Conservation (phyloP, 2,329 filamentous ascomycete species). For the Fusarium redolens region DNA sequence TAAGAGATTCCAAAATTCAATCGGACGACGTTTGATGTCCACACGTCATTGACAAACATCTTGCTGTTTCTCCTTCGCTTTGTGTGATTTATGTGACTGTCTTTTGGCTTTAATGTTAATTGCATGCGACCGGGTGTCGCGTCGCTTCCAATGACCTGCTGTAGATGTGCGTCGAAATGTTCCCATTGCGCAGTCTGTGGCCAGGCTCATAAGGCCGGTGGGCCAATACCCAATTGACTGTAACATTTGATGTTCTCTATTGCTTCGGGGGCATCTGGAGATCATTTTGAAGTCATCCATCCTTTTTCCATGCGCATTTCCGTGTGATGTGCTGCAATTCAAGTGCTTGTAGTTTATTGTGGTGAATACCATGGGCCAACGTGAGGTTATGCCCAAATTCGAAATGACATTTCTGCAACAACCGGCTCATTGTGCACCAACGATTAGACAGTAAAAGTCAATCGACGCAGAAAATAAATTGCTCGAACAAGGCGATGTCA, state of each 20-base stretch:
- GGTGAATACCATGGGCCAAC: fast-evolving
- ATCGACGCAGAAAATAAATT: fast-evolving
- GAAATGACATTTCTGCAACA: fast-evolving
- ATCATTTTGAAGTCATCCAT: not conserved
- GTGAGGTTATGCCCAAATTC: fast-evolving
- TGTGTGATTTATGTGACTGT: not conserved
- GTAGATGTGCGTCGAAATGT: not conserved
- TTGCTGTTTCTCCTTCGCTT: too few relatives aligned
- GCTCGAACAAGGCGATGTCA: fast-evolving
- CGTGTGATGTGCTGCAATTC: not conserved
- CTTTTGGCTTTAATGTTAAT: fast-evolving
- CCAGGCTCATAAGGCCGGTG: fast-evolving
- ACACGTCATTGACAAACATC: slow-evolving; percentile 29
- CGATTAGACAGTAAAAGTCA: not conserved
- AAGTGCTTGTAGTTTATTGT: fast-evolving
- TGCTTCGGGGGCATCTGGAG: fast-evolving
- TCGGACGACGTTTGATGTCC: slow-evolving; percentile 44
- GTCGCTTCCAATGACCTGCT: not conserved
- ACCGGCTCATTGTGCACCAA: fast-evolving
- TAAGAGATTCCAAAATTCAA: slow-evolving; percentile 47
- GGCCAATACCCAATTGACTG: fast-evolving
- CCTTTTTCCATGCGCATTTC: fast-evolving
- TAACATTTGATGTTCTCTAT: too few relatives aligned
- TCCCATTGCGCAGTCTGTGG: fast-evolving
- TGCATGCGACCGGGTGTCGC: not conserved